Base-by-base conservation (phyloP, 495 filamentous ascomycete species). In the Penicillium manginii region DNA sequence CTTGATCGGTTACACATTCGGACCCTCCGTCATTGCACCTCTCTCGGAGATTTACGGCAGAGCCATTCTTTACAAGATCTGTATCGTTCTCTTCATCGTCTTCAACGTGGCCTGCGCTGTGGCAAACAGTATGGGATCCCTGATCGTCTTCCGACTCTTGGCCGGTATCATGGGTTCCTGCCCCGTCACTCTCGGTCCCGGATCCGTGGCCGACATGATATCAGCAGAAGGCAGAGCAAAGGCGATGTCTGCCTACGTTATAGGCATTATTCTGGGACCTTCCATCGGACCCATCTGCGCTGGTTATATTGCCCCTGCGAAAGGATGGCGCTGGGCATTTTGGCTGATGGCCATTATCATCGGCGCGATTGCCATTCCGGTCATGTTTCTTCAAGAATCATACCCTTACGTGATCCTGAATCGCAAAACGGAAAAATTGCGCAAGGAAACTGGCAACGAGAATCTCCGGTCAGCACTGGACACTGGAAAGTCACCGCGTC, bases 371-470 rank as follows among this genome's bases (percentile, higher is more conserved):
- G 17, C n/a, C 5, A 19, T 43, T 18, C 17, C 17, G 8, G 40
- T 17, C 15, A 43, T 43, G 40, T 43, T 43, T 6, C 15, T 37
- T 14, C 35, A 12, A 43, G 75, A 86, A 65, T 90, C 90, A 0
- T 92, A 92, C 63, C 83, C 88, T 0, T 87, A 89, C 2, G 86
- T 84, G 0, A 81, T 93, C 29, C 81, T 92, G 4, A 78, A 79
- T 3, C 66, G 73, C 14, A 82, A 88, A 42, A 88, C 89, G 8
- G 80, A 77, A 57, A 86, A 85, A 55, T 72, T 92, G 31, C 80
- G 89, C 35, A 80, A 84, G 57, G 67, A 81, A 63, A 83, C 56
- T 73, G 82, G 69, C 54, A 83, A 63, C 82, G 78, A 14, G 15
- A 29, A 58, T 70, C 65, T 79, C 0, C 62, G 61, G 22, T 74